These are phyloP conservation scores for Scedosporium dehoogii DNA, from an alignment of 2,329 filamentous ascomycete genomes.

Conservation along the genomic window DNA sequence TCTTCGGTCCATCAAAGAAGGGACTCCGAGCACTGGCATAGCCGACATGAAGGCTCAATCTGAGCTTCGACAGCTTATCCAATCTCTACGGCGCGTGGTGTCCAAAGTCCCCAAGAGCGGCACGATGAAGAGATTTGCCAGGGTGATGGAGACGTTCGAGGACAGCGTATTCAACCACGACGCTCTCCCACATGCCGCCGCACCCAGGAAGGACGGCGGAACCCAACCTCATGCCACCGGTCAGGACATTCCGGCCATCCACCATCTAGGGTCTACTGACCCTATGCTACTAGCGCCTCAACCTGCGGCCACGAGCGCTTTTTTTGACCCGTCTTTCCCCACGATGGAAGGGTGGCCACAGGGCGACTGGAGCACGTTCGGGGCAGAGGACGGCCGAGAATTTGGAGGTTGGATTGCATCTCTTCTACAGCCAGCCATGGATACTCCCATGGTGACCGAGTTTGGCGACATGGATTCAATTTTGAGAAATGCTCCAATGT, in stretches of 20 bases:
- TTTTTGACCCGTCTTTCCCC: not conserved
- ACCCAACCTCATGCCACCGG: not conserved
- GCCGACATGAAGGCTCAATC: not conserved
- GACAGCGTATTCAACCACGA: conserved; percentile 13
- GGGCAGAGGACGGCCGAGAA: not conserved
- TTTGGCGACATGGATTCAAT: not conserved
- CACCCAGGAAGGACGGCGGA: not conserved
- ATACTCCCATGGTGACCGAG: not conserved
- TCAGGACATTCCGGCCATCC: not conserved
- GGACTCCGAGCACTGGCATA: not conserved
- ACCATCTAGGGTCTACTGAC: not conserved
- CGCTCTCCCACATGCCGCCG: not conserved
- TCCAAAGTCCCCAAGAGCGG: conserved; percentile 16
- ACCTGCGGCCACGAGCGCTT: not conserved
- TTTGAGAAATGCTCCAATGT: not conserved
- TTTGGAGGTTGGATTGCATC: conserved; percentile 3
- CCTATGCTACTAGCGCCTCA: not conserved
- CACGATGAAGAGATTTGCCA: conserved; percentile 19
- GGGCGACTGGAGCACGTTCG: conserved; percentile 1
- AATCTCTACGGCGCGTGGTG: conserved; percentile 10
- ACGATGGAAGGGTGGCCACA: not conserved
- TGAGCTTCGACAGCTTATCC: conserved; percentile 10
- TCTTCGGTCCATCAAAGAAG: conserved; percentile 13
- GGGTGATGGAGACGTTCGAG: conserved; percentile 17
- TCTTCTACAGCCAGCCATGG: not conserved